These are phyloP conservation scores for Triticum urartu DNA, from an alignment of 176 grass and related monocot species.

Conservation along the genomic window DNA sequence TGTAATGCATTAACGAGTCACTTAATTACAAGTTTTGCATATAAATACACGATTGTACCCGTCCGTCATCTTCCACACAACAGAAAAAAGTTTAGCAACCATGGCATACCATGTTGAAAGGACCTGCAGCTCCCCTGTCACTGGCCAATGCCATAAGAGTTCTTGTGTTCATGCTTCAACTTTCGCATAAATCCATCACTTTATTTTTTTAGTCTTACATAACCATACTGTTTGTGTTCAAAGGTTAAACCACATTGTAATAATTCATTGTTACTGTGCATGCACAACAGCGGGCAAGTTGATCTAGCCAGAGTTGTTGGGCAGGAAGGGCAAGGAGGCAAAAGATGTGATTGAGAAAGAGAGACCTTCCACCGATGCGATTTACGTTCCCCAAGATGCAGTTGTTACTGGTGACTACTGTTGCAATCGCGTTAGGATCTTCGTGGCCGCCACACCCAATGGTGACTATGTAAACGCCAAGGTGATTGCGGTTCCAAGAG, in stretches of 20 bases:
- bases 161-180: not conserved
- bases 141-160: not conserved
- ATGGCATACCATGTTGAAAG: not conserved
- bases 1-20: not conserved
- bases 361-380: not conserved
- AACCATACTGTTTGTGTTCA: not conserved
- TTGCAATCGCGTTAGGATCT: constrained; percentile 33
- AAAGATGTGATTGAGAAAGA: not conserved
- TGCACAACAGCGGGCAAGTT: not conserved
- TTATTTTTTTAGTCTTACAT: not conserved
- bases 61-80: not conserved
- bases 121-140: not conserved
- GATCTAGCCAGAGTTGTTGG: constrained; percentile 26
- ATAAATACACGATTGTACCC: not conserved
- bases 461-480: constrained; percentile 7
- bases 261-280: not conserved
- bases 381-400: not conserved
- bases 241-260: not conserved
- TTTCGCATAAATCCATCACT: not conserved
- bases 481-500: constrained; percentile 14
- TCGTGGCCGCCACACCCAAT: not conserved
- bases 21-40: not conserved
- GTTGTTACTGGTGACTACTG: not conserved
- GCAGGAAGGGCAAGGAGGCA: constrained; percentile 29
- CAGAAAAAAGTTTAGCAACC: not conserved